phyloP scores from a whole-genome alignment of 768 basidiomycete genomes.

The Cystobasidium tubakii region DNA sequence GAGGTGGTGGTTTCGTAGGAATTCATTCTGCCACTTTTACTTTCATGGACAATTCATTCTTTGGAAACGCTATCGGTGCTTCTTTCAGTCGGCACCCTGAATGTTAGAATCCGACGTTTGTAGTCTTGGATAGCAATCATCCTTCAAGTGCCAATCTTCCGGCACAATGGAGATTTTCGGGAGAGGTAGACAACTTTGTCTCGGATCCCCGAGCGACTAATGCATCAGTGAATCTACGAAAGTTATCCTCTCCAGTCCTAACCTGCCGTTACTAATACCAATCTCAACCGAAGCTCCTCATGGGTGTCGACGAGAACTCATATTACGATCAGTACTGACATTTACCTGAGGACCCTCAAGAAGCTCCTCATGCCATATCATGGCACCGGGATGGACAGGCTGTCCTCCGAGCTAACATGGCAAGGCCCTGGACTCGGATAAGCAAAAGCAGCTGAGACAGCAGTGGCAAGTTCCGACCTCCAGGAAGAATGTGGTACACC shows the following conservation, averaged over 20 bases:
- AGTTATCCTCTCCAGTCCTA: neutral
- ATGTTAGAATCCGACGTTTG: conserved; percentile 23
- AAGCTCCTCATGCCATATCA: conserved; percentile 28
- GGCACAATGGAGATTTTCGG: conserved; percentile 12
- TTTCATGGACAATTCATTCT: conserved; percentile 13
- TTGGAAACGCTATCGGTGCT: conserved; percentile 28
- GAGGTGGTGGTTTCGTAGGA: conserved; percentile 32
- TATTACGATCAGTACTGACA: conserved; percentile 4
- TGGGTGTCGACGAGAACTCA: conserved; percentile 17
- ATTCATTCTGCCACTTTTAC: conserved; percentile 26
- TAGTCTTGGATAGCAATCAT: neutral
- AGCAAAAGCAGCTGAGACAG: neutral
- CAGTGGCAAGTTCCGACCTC: neutral
- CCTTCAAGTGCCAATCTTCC: conserved; percentile 22
- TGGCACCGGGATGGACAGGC: conserved; percentile 18
- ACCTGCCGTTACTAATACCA: no score
- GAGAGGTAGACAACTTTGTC: conserved; percentile 34
- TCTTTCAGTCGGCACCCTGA: conserved; percentile 30
- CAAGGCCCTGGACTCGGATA: neutral
- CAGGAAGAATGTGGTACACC: conserved; percentile 26
- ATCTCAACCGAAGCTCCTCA: conserved; percentile 9
- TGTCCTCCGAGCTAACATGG: conserved; percentile 19
- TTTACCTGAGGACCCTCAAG: conserved; percentile 24
- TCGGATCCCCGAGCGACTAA: conserved; percentile 24
- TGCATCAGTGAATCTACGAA: neutral